These are phyloP conservation scores for Coelastrella sp. DNA, from an alignment of 139 green algal species.

Conservation along the genomic window DNA sequence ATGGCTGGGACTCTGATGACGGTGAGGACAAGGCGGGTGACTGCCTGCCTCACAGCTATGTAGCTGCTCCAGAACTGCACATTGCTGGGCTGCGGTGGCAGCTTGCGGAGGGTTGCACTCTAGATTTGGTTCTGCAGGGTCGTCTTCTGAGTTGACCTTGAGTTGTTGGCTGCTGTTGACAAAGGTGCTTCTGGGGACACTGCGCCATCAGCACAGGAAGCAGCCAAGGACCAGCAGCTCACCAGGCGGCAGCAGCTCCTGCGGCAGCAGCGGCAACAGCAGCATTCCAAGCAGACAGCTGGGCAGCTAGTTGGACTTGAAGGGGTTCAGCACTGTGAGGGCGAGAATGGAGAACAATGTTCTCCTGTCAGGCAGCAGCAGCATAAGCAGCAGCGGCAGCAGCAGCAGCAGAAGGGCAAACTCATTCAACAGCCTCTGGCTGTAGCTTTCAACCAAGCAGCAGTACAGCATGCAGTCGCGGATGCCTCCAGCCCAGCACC, in stretches of 20 bases:
- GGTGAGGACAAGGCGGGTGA: not conserved
- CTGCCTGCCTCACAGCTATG: no score
- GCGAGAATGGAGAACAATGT: no score
- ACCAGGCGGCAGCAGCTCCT: slow-evolving; percentile 21
- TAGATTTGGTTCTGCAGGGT: no score
- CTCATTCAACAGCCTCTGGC: not conserved
- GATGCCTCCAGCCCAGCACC: not conserved
- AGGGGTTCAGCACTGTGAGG: no score
- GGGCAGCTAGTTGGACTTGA: no score
- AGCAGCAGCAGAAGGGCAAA: slow-evolving; percentile 12
- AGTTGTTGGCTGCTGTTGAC: not conserved
- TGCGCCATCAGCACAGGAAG: not conserved
- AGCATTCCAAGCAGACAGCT: not conserved
- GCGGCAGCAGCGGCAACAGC: slow-evolving; percentile 34
- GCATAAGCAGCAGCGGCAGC: not conserved
- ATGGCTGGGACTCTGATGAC: slow-evolving; percentile 21
- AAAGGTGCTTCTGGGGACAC: not conserved
- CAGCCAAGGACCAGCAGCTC: slow-evolving; percentile 19
- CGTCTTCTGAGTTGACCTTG: no score
- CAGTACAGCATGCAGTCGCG: not conserved
- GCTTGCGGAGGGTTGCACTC: no score
- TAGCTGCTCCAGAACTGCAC: no score
- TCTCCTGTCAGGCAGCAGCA: not conserved
- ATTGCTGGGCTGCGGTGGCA: no score
- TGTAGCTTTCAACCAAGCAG: not conserved